Percentiles rank a stretch among this genome's conserved stretches.
These are phyloP conservation scores for Phaeodactylum tricornutum DNA, from an alignment of 108 stramenopile genomes.

Conservation along the genomic window DNA sequence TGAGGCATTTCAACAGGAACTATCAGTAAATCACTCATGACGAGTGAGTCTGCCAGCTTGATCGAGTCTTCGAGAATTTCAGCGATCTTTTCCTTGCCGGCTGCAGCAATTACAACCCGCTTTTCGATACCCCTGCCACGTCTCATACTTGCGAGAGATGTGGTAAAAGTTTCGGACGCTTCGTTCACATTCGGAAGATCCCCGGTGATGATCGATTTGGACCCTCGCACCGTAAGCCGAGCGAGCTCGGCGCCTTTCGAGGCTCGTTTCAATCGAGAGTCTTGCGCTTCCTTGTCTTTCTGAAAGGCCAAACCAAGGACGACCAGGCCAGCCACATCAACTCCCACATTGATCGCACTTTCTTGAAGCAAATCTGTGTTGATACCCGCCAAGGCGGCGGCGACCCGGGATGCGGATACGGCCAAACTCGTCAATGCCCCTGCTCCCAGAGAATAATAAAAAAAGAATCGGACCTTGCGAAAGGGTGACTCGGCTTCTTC, in stretches of 20 bases:
- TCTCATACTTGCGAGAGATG: constrained; percentile 14
- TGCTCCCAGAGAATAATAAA: constrained; percentile 7
- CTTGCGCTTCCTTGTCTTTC: constrained; percentile 19
- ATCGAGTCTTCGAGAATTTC: constrained; percentile 16
- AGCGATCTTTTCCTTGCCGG: constrained; percentile 14
- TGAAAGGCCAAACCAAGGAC: constrained; percentile 11
- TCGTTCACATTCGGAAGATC: neutral
- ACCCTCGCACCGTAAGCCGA: constrained; percentile 12
- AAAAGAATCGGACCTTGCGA: constrained; percentile 25
- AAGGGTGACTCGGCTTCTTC: constrained; percentile 34
- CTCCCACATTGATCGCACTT: constrained; percentile 10
- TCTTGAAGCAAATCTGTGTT: constrained; percentile 27
- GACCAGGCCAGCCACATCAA: constrained; percentile 20
- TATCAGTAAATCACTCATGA: constrained; percentile 18
- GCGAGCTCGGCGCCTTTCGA: constrained; percentile 24
- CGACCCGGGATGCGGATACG: constrained; percentile 14
- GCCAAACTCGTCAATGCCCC: constrained; percentile 16
- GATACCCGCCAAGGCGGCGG: constrained; percentile 23
- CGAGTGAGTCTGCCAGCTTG: constrained; percentile 5
- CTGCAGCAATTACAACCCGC: constrained; percentile 29
- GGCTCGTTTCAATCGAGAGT: constrained; percentile 22
- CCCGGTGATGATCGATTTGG: neutral
- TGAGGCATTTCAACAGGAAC: constrained; percentile 18
- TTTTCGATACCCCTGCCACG: constrained; percentile 26
- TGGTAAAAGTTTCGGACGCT: constrained; percentile 6